Evolutionary conservation across 2,329 filamentous ascomycete genomes (phyloP), one percentile per base, ranked within the genome.

Genomic region (Claviceps capensis): DNA sequence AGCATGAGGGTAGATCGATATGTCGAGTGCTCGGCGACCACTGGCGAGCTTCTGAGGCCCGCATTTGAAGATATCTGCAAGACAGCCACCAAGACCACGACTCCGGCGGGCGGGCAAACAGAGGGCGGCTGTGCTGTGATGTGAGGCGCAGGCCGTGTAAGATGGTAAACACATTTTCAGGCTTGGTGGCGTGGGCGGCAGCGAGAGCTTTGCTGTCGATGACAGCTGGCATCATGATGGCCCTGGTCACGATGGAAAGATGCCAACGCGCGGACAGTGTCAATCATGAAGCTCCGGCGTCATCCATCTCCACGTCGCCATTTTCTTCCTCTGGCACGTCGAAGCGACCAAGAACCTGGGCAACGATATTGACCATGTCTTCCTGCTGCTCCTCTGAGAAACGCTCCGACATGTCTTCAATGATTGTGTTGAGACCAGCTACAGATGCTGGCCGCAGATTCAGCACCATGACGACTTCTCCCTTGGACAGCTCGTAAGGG

Each of bases 401-500:
- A 7, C 83, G 75, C 38, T 73, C 70, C 52, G 77, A 72, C 70
- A 83, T 77, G 57, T 86, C 81, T 64, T 86, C 81, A 37, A 86
- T 70, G 48, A 84, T 71, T 16, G 77, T 77, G 60, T 82, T 82
- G 57, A 86, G 69, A 46, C 76, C 73, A 4, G 76, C 74, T 34
- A 74, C 69, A 30, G 72, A 77, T 22, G 72, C 71, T 0, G 83
- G 83, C 11, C 82, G 74, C 44, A 83, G 67, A 62, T 86, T 86
- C 58, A 85, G 63, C 47, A 86, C 76, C 78, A 84, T 83, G 61
- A 86, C 69, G 51, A 83, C 67, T 65, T 86, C 83, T 51, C 79
- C 79, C 69, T 86, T 86, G 66, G 78, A 78, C 52, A 86, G 72
- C 46, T 79, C 73, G 63, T 76, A 83, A 1, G 69, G 70, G 11